Base-by-base conservation (phyloP, 2,329 filamentous ascomycete species). In the Salinomyces thailandicus region DNA sequence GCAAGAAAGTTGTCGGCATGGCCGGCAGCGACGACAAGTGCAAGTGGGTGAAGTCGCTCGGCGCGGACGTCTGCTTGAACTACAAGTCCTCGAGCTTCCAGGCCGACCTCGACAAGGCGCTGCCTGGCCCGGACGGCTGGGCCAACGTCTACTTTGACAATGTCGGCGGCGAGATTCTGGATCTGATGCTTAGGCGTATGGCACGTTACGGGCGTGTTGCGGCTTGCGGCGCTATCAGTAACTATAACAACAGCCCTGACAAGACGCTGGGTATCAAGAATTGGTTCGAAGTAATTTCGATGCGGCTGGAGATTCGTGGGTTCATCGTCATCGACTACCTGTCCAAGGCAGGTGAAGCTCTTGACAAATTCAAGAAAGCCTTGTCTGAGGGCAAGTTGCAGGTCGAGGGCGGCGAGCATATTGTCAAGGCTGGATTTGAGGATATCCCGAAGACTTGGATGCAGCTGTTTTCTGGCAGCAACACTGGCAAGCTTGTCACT, bases 151-250 rank as follows among this genome's bases (percentile, higher is more conserved):
- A 76, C 60, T 85, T 76, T 55, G 8, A 37, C 19, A 37, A 37
- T 12, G 29, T 37, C 15, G 35, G 35, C 19, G 80, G 80, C 5
- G 76, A 81, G 43, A 79, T 84, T 36, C 66, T 85, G 18, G 77
- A 85, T 51, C 58, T 75, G 43, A 78, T 76, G 30, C 65, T 85
- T 26, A 62, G 59, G 3, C 68, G 77, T n/a, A 79, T 81, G 39
- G 78, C 76, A 38, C 61, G 62, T 35, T 64, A 71, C 53, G 63
- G 79, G 11, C 69, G 80, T 20, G 81, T 85, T 13, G 48, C 79
- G 46, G 80, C 81, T 60, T 85, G 81, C 59, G 81, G 81, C 33
- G 68, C 50, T 5, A 84, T 85, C 61, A 77, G 71, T 53, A 71
- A 78, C 56, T 85, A 85, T 59, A 84, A 84, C 58, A 57, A 66